These are phyloP conservation scores for Lipomyces spencermartinsiae DNA, from an alignment of 805 yeast genomes.

Conservation along the genomic window DNA sequence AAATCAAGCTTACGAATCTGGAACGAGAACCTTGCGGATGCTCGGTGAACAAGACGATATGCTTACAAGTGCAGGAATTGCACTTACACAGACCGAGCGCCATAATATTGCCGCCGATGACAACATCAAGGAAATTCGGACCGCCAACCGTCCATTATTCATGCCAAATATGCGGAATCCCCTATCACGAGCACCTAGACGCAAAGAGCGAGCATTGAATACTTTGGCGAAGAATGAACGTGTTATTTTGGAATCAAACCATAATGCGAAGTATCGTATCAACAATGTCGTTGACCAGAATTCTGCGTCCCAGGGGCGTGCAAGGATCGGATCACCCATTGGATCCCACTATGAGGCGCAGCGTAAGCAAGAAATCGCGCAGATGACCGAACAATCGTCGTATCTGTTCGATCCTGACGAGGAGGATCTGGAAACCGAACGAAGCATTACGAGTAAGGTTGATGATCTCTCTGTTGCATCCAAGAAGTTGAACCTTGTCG, in stretches of 20 bases:
- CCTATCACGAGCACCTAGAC: not conserved
- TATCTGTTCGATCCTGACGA: constrained; percentile 88
- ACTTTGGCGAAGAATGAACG: not conserved
- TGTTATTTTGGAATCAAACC: not conserved
- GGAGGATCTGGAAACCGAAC: constrained; percentile 92
- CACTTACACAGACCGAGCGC: constrained; percentile 3
- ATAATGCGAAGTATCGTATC: not conserved
- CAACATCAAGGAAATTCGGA: not conserved
- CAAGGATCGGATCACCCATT: not conserved
- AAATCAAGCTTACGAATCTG: constrained; percentile 13
- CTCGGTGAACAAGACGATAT: constrained; percentile 11
- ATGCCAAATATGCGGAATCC: constrained; percentile 13
- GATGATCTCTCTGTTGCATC: constrained; percentile 76
- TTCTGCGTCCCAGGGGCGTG: not conserved
- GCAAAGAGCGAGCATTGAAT: not conserved
- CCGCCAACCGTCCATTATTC: constrained; percentile 13
- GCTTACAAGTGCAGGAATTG: not conserved
- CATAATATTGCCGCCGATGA: not conserved
- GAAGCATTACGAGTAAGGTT: constrained; percentile 81
- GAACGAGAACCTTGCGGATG: constrained; percentile 5
- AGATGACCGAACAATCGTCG: constrained; percentile 63
- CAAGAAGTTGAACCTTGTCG: constrained; percentile 72
- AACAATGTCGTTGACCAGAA: not conserved
- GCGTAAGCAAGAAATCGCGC: constrained; percentile 48
- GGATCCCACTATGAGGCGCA: not conserved